phyloP scores from a whole-genome alignment of 805 yeast genomes.

The Yamadazyma philogaea region DNA sequence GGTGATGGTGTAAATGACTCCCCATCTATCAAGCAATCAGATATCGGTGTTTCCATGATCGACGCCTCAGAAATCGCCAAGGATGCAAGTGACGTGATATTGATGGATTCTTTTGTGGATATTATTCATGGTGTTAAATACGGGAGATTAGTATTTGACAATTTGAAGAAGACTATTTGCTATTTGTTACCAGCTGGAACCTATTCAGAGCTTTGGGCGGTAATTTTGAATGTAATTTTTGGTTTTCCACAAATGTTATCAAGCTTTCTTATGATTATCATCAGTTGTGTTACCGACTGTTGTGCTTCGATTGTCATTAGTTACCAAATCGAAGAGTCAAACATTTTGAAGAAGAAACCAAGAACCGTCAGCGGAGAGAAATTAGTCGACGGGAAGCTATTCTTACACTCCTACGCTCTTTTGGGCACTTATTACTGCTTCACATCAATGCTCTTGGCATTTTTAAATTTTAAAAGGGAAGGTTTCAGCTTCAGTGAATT shows the following conservation, averaged over 20 bases:
- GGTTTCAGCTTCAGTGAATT: constrained; percentile 35
- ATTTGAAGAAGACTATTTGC: constrained; percentile 44
- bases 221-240: constrained; percentile 44
- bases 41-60: constrained; percentile 29
- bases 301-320: constrained; percentile 43
- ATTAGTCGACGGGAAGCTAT: constrained; percentile 36
- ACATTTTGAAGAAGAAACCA: constrained; percentile 41
- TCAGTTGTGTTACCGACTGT: constrained; percentile 48
- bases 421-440: constrained; percentile 42
- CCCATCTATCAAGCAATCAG: constrained; percentile 34
- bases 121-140: constrained; percentile 35
- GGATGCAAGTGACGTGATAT: constrained; percentile 34
- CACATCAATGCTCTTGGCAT: constrained; percentile 39
- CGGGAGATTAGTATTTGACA: constrained; percentile 49
- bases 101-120: constrained; percentile 26
- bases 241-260: constrained; percentile 50
- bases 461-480: constrained; percentile 32
- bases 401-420: constrained; percentile 41
- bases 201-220: constrained; percentile 51
- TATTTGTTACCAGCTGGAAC: constrained; percentile 54
- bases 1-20: constrained; percentile 38
- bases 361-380: constrained; percentile 41
- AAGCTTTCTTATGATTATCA: constrained; percentile 50
- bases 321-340: constrained; percentile 43
- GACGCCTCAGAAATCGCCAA: constrained; percentile 35